phyloP scores from a whole-genome alignment of 345 rosid genomes.

The Ailanthus altissimus region DNA sequence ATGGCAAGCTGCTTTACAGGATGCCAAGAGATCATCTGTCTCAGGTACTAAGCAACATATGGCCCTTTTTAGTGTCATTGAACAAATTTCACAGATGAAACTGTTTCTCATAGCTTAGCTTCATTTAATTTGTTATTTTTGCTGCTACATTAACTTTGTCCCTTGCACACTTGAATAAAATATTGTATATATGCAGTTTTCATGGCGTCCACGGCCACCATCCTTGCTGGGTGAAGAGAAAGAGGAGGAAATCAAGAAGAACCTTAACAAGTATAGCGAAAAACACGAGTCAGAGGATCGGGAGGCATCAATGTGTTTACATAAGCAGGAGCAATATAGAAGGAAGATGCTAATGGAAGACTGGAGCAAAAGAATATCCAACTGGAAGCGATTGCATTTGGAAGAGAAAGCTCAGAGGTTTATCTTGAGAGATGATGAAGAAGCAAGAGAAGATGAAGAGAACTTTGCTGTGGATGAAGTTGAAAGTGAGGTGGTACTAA shows the following conservation, averaged over 20 bases:
- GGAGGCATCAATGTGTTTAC: conserved; percentile 16
- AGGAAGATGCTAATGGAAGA: conserved; percentile 15
- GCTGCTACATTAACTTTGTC: too few species aligned
- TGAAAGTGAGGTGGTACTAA: conserved; percentile 49
- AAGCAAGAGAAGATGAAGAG: conserved; percentile 42
- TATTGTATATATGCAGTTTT: not conserved
- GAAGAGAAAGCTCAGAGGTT: conserved; percentile 1
- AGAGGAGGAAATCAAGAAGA: conserved; percentile 22
- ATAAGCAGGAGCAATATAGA: conserved; percentile 9
- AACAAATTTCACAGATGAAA: too few species aligned
- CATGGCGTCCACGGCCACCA: conserved; percentile 30
- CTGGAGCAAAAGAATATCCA: conserved; percentile 7
- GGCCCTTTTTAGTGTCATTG: too few species aligned
- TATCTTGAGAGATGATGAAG: conserved; percentile 30
- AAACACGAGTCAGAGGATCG: conserved; percentile 21
- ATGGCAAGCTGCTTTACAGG: conserved; percentile 37
- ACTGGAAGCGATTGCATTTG: conserved; percentile 15
- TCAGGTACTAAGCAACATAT: conserved; percentile 20
- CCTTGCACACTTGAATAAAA: too few species aligned
- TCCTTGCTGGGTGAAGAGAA: conserved; percentile 25
- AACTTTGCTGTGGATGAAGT: conserved; percentile 40
- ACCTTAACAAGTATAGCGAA: conserved; percentile 24
- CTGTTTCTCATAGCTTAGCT: too few species aligned
- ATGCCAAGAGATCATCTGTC: conserved; percentile 35
- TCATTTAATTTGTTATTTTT: too few species aligned